phyloP scores from a whole-genome alignment of 129 eudicot species.

The Flaveria brownii region DNA sequence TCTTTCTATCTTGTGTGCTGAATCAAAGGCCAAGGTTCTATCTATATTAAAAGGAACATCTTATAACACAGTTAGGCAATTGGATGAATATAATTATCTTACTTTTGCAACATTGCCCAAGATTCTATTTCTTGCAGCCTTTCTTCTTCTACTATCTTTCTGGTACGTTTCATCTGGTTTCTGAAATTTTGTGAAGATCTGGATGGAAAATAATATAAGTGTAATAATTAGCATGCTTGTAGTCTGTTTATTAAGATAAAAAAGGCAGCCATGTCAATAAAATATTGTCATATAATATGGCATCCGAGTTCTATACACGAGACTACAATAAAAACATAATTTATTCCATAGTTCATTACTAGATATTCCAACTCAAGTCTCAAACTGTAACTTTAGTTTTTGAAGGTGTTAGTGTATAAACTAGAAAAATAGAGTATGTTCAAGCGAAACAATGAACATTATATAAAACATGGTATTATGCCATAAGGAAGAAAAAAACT shows the following conservation, averaged over 20 bases:
- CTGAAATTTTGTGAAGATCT: conserved; percentile 15
- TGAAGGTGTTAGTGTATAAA: neutral
- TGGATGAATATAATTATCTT: conserved; percentile 26
- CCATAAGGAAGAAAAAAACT: neutral
- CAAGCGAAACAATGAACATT: neutral
- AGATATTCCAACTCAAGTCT: neutral
- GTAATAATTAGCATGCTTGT: conserved; percentile 1
- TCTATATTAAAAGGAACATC: neutral
- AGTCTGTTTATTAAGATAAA: conserved; percentile 6
- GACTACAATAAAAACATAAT: conserved; percentile 13
- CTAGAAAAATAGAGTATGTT: neutral
- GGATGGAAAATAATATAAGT: conserved; percentile 14
- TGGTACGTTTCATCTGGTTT: conserved; percentile 58
- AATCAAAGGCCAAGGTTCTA: neutral
- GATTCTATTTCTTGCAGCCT: conserved; percentile 85
- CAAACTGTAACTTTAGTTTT: neutral
- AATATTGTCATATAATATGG: neutral
- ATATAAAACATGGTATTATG: neutral
- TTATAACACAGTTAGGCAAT: conserved; percentile 11
- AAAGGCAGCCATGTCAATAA: neutral
- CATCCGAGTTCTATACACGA: neutral
- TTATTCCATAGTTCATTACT: neutral
- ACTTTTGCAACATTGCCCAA: conserved; percentile 79
- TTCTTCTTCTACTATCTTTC: conserved; percentile 91
- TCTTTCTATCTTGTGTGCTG: neutral